Conservation (phyloP, 129 eudicot genomes). For the Kitagawia praeruptora region DNA sequence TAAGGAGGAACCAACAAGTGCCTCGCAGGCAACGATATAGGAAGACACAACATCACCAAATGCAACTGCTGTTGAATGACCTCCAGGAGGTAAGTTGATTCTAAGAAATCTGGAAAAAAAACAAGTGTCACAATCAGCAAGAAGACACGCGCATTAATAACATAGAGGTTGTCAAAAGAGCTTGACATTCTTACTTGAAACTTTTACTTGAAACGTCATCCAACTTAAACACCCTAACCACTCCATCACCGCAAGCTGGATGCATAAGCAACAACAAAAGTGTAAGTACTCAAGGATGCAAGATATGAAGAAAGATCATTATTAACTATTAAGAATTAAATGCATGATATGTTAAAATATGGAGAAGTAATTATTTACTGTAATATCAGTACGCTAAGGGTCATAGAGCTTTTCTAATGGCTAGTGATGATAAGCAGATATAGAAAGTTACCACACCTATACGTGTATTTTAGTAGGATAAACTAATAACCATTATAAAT, state of each 20-base stretch:
- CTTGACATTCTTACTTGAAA: slow-evolving; percentile 55
- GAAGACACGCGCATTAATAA: background rate
- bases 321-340: background rate
- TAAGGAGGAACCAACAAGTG: slow-evolving; percentile 66
- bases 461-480: background rate
- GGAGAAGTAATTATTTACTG: background rate
- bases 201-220: slow-evolving; percentile 92
- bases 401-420: background rate
- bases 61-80: slow-evolving; percentile 74
- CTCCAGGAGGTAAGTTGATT: slow-evolving; percentile 87
- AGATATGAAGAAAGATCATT: background rate
- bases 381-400: background rate
- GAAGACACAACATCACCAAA: slow-evolving; percentile 81
- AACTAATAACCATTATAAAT: background rate
- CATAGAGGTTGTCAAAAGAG: slow-evolving; percentile 8
- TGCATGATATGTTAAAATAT: background rate
- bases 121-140: slow-evolving; percentile 2
- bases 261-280: slow-evolving; percentile 17
- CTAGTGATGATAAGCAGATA: background rate
- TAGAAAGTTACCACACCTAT: background rate
- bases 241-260: slow-evolving; percentile 96
- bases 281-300: slow-evolving; percentile 5
- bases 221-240: slow-evolving; percentile 75
- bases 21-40: slow-evolving; percentile 66
- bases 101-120: slow-evolving; percentile 61